Conservation (phyloP, 2,329 filamentous ascomycete species). For the Claviceps africana region DNA sequence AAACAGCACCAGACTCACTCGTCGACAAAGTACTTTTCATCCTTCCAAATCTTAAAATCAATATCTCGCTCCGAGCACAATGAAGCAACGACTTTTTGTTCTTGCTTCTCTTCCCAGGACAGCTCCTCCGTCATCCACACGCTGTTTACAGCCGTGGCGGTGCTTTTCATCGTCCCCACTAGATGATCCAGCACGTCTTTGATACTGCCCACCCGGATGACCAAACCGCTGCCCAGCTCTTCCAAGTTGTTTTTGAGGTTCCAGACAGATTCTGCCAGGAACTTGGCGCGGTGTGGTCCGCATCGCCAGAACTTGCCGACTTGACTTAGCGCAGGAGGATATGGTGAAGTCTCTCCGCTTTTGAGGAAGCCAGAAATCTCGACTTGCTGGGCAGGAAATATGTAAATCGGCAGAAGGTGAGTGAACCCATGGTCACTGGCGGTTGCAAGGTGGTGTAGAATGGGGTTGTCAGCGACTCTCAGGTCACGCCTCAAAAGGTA, state of each 20-base stretch:
- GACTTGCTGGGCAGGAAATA: conserved; percentile 56
- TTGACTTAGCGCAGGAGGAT: conserved; percentile 52
- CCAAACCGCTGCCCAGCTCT: conserved; percentile 43
- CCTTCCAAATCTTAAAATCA: conserved; percentile 51
- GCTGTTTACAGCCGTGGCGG: conserved; percentile 36
- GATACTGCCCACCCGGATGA: conserved; percentile 48
- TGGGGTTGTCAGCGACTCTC: conserved; percentile 59
- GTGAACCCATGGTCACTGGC: conserved; percentile 40
- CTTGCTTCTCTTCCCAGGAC: conserved; percentile 51
- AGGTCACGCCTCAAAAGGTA: conserved; percentile 63
- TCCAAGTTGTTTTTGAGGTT: conserved; percentile 52
- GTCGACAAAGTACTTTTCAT: conserved; percentile 69
- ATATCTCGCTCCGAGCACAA: conserved; percentile 38
- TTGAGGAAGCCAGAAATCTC: conserved; percentile 63
- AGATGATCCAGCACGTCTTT: conserved; percentile 46
- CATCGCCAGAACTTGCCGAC: conserved; percentile 59
- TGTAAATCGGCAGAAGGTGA: conserved; percentile 57
- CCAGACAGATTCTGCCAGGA: conserved; percentile 60
- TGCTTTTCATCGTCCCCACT: conserved; percentile 31
- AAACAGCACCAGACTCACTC: conserved; percentile 42
- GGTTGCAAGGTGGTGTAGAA: conserved; percentile 45
- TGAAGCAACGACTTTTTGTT: conserved; percentile 42
- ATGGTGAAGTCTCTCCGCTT: conserved; percentile 42
- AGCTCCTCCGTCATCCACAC: conserved; percentile 66
- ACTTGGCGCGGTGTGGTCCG: conserved; percentile 57